These are phyloP conservation scores for Arthromyces matolae DNA, from an alignment of 768 basidiomycete genomes.

Conservation along the genomic window DNA sequence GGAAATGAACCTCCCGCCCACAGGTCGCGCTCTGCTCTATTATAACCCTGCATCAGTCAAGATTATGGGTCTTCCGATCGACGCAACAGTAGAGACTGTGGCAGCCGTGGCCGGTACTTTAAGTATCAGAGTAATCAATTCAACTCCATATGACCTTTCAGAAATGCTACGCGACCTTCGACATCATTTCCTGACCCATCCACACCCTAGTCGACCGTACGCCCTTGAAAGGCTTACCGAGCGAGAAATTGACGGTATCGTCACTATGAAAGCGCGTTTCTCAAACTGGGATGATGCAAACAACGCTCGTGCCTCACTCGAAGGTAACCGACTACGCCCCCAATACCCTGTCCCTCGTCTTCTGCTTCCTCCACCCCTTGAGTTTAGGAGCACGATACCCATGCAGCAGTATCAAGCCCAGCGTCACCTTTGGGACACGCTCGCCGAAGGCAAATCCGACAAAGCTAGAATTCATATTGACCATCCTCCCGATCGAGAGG, in stretches of 20 bases:
- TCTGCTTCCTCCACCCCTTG: conserved; percentile 44
- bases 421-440: conserved; percentile 43
- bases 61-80: conserved; percentile 38
- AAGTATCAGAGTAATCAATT: too few species aligned
- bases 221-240: conserved; percentile 25
- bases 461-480: conserved; percentile 31
- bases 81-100: conserved; percentile 22
- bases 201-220: conserved; percentile 16
- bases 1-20: conserved; percentile 38
- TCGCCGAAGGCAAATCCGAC: conserved; percentile 34
- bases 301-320: conserved; percentile 32
- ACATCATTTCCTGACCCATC: conserved; percentile 19
- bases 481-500: conserved; percentile 10
- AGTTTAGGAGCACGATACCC: conserved; percentile 48
- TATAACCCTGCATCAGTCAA: conserved; percentile 35
- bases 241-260: conserved; percentile 26
- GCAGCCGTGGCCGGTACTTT: conserved; percentile 30
- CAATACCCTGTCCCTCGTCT: conserved; percentile 33
- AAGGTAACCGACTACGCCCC: conserved; percentile 24
- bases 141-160: conserved; percentile 17
- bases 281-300: conserved; percentile 46
- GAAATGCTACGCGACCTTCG: conserved; percentile 21
- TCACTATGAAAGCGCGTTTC: conserved; percentile 43
- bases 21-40: conserved; percentile 21
- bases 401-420: conserved; percentile 49